These are phyloP conservation scores for Fraxinus ornus DNA, from an alignment of 305 asterid genomes.

Conservation along the genomic window DNA sequence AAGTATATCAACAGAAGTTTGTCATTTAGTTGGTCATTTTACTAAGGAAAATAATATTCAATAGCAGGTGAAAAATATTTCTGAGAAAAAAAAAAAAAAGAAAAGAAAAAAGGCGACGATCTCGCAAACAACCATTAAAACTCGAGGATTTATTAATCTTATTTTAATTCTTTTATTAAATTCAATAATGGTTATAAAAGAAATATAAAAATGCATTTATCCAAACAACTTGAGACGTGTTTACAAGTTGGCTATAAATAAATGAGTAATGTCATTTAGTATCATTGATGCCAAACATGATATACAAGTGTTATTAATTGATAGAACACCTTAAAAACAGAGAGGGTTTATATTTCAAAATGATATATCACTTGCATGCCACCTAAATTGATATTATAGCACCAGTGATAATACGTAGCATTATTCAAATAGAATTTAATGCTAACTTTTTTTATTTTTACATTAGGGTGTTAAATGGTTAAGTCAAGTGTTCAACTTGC, in stretches of 20 bases:
- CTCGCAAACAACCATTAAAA: not conserved
- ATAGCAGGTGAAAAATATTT: not conserved
- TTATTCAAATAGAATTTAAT: not conserved
- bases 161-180: not conserved
- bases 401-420: too few species aligned
- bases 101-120: not conserved
- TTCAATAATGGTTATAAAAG: not conserved
- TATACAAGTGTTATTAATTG: not conserved
- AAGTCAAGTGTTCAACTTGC: not conserved
- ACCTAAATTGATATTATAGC: too few species aligned
- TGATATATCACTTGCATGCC: not conserved
- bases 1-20: not conserved
- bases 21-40: not conserved
- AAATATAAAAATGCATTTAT: not conserved
- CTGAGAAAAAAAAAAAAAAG: not conserved
- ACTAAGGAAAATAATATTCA: not conserved
- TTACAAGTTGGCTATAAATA: not conserved
- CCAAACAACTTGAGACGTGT: not conserved
- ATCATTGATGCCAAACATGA: too few species aligned
- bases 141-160: not conserved
- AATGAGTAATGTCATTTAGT: not conserved
- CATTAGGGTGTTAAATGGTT: not conserved
- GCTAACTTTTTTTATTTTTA: too few species aligned
- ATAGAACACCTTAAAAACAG: not conserved
- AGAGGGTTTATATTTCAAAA: too few species aligned